A percentile compares a stretch with the other conserved stretches of the same genome.
These are phyloP conservation scores for Cucurbita moschata DNA, from an alignment of 306 rosid species.

Conservation along the genomic window DNA sequence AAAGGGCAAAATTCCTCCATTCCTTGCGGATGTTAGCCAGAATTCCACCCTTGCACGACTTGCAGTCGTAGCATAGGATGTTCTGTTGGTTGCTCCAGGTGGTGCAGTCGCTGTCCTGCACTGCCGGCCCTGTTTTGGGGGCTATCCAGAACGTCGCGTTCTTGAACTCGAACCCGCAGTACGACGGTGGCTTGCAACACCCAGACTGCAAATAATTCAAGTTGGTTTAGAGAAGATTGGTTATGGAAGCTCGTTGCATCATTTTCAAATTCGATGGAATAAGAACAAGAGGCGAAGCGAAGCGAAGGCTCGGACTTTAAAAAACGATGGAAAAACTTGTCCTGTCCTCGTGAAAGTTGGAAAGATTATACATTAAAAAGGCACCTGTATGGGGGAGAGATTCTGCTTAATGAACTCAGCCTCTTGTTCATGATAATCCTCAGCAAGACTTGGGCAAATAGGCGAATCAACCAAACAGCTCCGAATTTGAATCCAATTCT, in stretches of 20 bases:
- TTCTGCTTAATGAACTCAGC: conserved; percentile 28
- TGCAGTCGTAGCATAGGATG: conserved; percentile 56
- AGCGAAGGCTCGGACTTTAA: neutral
- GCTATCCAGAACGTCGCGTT: conserved; percentile 56
- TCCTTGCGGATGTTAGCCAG: conserved; percentile 45
- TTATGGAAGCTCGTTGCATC: neutral
- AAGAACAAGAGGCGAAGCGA: neutral
- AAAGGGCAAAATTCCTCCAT: conserved; percentile 45
- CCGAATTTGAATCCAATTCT: conserved; percentile 45
- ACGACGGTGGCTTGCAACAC: conserved; percentile 74
- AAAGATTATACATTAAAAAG: neutral
- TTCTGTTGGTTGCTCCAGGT: conserved; percentile 43
- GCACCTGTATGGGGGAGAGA: conserved; percentile 53
- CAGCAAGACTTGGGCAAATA: conserved; percentile 34
- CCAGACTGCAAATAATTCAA: conserved; percentile 32
- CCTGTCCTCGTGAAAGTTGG: no score
- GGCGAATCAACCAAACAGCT: conserved; percentile 47
- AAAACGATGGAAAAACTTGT: no score
- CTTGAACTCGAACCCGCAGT: conserved; percentile 50
- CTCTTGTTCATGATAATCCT: conserved; percentile 15
- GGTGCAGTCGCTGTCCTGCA: conserved; percentile 37
- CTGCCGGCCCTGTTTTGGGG: conserved; percentile 32
- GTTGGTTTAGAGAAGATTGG: neutral
- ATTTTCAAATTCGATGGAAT: neutral
- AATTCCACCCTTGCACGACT: conserved; percentile 77